phyloP scores from a whole-genome alignment of 2,329 filamentous ascomycete species.

The Clonostachys rhizophaga region DNA sequence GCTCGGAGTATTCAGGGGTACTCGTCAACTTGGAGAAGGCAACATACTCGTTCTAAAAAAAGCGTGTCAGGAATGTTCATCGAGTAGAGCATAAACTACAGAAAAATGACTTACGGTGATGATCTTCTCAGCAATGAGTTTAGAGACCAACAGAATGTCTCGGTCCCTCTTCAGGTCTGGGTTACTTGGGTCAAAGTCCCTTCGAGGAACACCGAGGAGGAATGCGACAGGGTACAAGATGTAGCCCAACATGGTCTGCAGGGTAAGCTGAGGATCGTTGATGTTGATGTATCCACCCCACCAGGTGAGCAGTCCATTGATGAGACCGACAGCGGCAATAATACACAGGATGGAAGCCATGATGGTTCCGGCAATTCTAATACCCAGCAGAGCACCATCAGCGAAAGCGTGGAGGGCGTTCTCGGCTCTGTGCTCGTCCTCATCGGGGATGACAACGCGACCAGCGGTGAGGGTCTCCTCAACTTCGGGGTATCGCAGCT shows the following conservation, averaged over 20 bases:
- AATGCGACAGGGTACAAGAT: conserved; percentile 74
- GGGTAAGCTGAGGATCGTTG: conserved; percentile 59
- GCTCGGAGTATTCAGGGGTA: conserved; percentile 49
- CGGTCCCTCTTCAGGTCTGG: conserved; percentile 27
- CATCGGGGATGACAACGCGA: conserved; percentile 74
- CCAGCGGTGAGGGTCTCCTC: conserved; percentile 84
- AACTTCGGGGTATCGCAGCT: conserved; percentile 83
- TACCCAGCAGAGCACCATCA: conserved; percentile 78
- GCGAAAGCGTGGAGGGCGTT: conserved; percentile 84
- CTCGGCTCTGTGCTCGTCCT: conserved; percentile 68
- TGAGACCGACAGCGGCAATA: conserved; percentile 68
- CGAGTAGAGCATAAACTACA: too few species aligned
- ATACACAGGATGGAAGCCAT: conserved; percentile 76
- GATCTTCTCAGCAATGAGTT: conserved; percentile 81
- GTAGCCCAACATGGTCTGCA: conserved; percentile 75
- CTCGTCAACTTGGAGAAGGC: conserved; percentile 57
- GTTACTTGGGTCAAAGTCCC: conserved; percentile 17
- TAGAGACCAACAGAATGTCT: conserved; percentile 66
- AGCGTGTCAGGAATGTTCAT: background rate
- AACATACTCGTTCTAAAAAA: conserved; percentile 68
- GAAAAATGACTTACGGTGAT: conserved; percentile 50
- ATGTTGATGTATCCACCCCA: conserved; percentile 78
- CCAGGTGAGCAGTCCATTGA: conserved; percentile 78
- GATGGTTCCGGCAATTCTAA: conserved; percentile 86
- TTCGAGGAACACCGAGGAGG: conserved; percentile 70